A percentile compares a stretch with the other conserved stretches of the same genome.
phyloP scores from a whole-genome alignment of 176 grass and related monocot genomes.

The Aegilops umbellulata region DNA sequence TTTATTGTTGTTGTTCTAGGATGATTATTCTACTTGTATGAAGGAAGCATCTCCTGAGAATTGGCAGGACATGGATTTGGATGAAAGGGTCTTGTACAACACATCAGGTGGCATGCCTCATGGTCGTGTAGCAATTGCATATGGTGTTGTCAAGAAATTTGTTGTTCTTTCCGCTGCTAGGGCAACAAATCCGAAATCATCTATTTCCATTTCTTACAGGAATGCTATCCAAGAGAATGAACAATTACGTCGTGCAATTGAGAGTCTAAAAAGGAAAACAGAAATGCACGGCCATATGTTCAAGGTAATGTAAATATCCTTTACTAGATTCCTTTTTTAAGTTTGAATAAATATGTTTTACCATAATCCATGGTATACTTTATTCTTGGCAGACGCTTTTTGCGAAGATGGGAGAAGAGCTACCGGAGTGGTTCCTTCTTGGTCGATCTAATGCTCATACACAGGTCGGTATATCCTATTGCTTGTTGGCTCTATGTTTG shows the following conservation, averaged over 20 bases:
- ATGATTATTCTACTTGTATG: not conserved
- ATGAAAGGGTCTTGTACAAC: not conserved
- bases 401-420: not conserved
- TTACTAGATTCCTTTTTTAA: not conserved
- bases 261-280: not conserved
- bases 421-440: not conserved
- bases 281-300: not conserved
- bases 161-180: not conserved
- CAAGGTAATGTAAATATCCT: not conserved
- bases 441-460: not conserved
- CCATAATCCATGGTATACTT: not conserved
- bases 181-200: not conserved
- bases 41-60: not conserved
- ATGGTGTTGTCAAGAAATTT: not conserved
- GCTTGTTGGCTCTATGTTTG: no score
- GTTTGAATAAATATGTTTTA: not conserved
- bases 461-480: not conserved
- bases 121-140: not conserved
- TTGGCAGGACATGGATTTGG: not conserved
- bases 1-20: not conserved
- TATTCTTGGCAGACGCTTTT: not conserved
- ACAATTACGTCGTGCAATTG: not conserved
- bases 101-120: not conserved
- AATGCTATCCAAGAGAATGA: not conserved
- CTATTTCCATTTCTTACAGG: not conserved